Base-by-base conservation (phyloP, 257 asterid species). In the Eucommia ulmoides region DNA sequence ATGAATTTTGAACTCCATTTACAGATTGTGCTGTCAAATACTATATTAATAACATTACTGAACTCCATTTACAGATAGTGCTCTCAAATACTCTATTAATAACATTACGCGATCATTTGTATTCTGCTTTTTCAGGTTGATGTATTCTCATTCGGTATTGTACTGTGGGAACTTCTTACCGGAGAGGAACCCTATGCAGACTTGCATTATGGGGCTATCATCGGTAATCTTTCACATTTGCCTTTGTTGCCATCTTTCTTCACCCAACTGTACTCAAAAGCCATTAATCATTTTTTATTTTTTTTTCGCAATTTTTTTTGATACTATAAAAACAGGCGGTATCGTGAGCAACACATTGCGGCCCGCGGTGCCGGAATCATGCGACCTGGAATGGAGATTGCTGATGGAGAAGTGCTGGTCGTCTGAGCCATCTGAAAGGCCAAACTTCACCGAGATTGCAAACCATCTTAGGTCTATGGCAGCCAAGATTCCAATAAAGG, bases 331-430 rank as follows among this genome's bases (percentile, higher is more conserved):
- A n/a, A 24, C 62, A 91, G 99, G 99, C 25, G 99, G 99, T 45
- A 91, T 91, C 8, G 96, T 91, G 70, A 86, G 78, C 84, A 91
- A 91, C 67, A 83, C 96, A 0, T 54, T 91, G 76, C 88, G 99
- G 9, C 96, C 99, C 5, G 72, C 73, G 2, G 87, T 86, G 50
- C 96, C 95, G 0, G 96, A 91, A 19, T 24, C 78, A 0, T 91
- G 95, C 1, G 96, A 83, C 46, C 71, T 75, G 0, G 89, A 72
- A 22, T 91, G 99, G 99, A 69, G 65, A 64, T 59, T 60, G 47
- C 77, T 91, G 24, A 86, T 91, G 96, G 96, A 86, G 85, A 73
- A 81, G 65, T 86, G 96, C 51, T 91, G 99, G 99, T 65, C 99
- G 1, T 64, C 96, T 2, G 99, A 91, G 60, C 88, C 99, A 16